These are phyloP conservation scores for Chaetothyriales sp. DNA, from an alignment of 2,329 filamentous ascomycete genomes.

Conservation along the genomic window DNA sequence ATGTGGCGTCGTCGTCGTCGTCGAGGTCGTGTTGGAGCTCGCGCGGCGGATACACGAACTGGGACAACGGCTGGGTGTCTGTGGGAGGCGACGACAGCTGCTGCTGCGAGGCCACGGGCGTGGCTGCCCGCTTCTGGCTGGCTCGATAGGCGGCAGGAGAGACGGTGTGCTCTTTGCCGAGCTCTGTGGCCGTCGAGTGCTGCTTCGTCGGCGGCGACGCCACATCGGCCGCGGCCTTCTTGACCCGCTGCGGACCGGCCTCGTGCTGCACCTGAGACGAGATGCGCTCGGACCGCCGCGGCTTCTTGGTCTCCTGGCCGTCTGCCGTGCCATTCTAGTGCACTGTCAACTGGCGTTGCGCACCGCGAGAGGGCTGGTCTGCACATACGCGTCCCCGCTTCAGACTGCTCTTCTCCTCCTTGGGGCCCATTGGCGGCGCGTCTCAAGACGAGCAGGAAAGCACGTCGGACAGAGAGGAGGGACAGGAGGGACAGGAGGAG, in stretches of 20 bases:
- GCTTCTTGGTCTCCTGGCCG: conserved; percentile 63
- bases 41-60: conserved; percentile 60
- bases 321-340: conserved; percentile 52
- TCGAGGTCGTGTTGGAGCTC: conserved; percentile 69
- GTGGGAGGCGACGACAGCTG: conserved; percentile 52
- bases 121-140: conserved; percentile 37
- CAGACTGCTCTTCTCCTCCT: conserved; percentile 63
- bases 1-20: conserved; percentile 73
- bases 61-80: conserved; percentile 68
- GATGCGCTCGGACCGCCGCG: conserved; percentile 62
- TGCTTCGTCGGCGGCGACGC: conserved; percentile 68
- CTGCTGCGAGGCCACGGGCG: conserved; percentile 36
- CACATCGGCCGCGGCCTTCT: conserved; percentile 56
- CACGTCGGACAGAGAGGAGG: too few species aligned
- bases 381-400: conserved; percentile 62
- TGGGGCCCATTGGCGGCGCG: conserved; percentile 32
- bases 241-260: conserved; percentile 39
- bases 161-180: conserved; percentile 53
- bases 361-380: conserved; percentile 13
- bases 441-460: too few species aligned
- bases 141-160: conserved; percentile 52
- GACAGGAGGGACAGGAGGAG: too few species aligned
- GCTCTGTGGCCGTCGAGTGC: conserved; percentile 47
- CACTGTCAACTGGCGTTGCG: conserved; percentile 18
- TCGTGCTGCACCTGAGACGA: conserved; percentile 42